Base-by-base conservation (phyloP, 2,329 filamentous ascomycete genomes). In the Hypoxylon sp. region DNA sequence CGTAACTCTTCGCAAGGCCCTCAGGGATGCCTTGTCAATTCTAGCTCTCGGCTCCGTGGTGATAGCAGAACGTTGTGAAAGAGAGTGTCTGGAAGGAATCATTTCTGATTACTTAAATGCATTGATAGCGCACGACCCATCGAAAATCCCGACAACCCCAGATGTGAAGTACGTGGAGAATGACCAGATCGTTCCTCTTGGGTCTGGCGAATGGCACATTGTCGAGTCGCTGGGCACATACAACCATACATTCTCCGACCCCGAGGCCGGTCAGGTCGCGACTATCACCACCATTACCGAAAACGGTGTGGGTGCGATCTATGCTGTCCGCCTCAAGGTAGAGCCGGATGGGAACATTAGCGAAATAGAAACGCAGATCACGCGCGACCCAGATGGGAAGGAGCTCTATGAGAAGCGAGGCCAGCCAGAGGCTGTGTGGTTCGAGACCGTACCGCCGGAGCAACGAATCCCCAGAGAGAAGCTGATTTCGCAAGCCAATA, bases 181-280 rank as follows among this genome's bases (percentile, higher is more conserved):
- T 28, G 66, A 66, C 17, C 63, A 69, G 23, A 55, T 66, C 17
- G 13, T 69, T 11, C 66, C 66, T 2, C 41, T 69, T 3, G 66
- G 66, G 6, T 52, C 66, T n/a, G 66, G 66, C 6, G 66, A 69
- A 53, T 69, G 66, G 66, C 59, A 65, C 32, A 63, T 66, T n/a
- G 55, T 50, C 28, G 66, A 68, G 30, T 63, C 66, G 11, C 38
- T 68, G 6, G 66, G 66, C 6, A 68, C 62, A 19, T 68, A 68
- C 34, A 68, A 60, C 36, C 66, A 68, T 48, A 68, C 66, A 4
- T 68, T 68, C 55, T 62, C 66, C 10, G 66, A 68, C 36, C 66
- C 66, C 7, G 62, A 68, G 25, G 46, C 62, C 0, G 62, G 66
- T 9, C 66, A 68, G 25, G 66, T 68, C n/a, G 66, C 66, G 21